Evolutionary conservation across 176 grass and related monocot genomes (phyloP).

Genomic region (Oryza rufipogon): DNA sequence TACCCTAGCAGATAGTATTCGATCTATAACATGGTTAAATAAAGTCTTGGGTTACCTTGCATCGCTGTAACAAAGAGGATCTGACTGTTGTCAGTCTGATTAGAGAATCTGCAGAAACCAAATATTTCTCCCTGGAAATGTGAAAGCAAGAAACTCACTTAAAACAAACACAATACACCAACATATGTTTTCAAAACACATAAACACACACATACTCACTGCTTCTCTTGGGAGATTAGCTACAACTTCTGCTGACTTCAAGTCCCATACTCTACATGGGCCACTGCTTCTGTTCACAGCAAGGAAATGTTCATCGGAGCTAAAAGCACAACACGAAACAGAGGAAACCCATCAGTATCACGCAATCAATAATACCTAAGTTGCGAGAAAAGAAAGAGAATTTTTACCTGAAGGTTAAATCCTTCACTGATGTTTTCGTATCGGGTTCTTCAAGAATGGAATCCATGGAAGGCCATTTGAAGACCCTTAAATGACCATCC

Average conservation of each 20-base stretch:
- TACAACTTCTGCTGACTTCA: slow-evolving; percentile 59
- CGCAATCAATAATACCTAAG: slow-evolving; percentile 28
- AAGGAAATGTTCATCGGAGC: slow-evolving; percentile 79
- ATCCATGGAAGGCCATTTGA: slow-evolving; percentile 86
- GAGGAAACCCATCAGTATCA: slow-evolving; percentile 28
- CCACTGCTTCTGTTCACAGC: slow-evolving; percentile 74
- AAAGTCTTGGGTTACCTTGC: slow-evolving; percentile 65
- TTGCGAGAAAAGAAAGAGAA: neutral
- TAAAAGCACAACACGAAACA: slow-evolving; percentile 45
- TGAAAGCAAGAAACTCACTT: slow-evolving; percentile 33
- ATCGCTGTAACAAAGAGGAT: slow-evolving; percentile 74
- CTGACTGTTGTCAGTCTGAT: slow-evolving; percentile 42
- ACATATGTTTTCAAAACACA: neutral
- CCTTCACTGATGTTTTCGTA: slow-evolving; percentile 73
- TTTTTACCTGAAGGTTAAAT: slow-evolving; percentile 83
- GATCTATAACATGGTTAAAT: slow-evolving; percentile 33
- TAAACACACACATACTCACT: slow-evolving; percentile 46
- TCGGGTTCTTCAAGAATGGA: slow-evolving; percentile 70
- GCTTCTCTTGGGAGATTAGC: slow-evolving; percentile 80
- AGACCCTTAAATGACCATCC: slow-evolving; percentile 90
- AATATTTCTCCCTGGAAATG: slow-evolving; percentile 93
- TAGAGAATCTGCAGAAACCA: slow-evolving; percentile 82
- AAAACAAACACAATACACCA: slow-evolving; percentile 21
- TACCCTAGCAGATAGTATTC: slow-evolving; percentile 3
- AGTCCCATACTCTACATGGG: slow-evolving; percentile 85